Evolutionary conservation across 768 basidiomycete species (phyloP).

Genomic region (Pisolithus sp.): DNA sequence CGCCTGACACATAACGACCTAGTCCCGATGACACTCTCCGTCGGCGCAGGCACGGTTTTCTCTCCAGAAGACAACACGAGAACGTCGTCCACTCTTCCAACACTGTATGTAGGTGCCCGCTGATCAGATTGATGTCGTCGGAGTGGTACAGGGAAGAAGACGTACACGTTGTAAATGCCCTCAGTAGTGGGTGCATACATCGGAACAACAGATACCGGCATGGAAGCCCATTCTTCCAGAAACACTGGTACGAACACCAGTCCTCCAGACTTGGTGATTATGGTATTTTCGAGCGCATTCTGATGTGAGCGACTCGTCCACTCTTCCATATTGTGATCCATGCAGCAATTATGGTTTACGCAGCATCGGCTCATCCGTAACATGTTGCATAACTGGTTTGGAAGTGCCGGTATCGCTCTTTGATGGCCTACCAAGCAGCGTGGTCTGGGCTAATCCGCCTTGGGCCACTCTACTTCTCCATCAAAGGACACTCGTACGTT

Average conservation of each 20-base stretch:
- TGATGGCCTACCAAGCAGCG: no score
- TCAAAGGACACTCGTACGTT: no score
- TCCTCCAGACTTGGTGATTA: slow-evolving; percentile 21
- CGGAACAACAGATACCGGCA: slow-evolving; percentile 24
- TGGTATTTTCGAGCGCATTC: slow-evolving; percentile 32
- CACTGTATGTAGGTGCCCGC: neutral
- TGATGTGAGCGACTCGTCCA: no score
- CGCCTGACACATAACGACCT: slow-evolving; percentile 16
- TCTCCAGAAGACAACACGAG: slow-evolving; percentile 23
- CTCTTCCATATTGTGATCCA: no score
- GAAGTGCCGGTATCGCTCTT: no score
- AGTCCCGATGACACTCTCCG: slow-evolving; percentile 24
- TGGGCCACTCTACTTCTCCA: no score
- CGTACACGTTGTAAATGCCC: slow-evolving; percentile 32
- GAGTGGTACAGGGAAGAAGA: slow-evolving; percentile 20
- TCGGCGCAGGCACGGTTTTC: slow-evolving; percentile 19
- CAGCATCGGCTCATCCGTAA: no score
- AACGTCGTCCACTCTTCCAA: slow-evolving; percentile 32
- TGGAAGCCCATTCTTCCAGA: slow-evolving; percentile 31
- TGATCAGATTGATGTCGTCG: slow-evolving; percentile 5
- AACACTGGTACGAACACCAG: slow-evolving; percentile 34
- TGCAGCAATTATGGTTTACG: no score
- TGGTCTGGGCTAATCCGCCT: no score
- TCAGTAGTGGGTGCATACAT: slow-evolving; percentile 40
- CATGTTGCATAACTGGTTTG: no score